Evolutionary conservation across 2,329 filamentous ascomycete genomes (phyloP).

Genomic region (Fusarium multiceps): DNA sequence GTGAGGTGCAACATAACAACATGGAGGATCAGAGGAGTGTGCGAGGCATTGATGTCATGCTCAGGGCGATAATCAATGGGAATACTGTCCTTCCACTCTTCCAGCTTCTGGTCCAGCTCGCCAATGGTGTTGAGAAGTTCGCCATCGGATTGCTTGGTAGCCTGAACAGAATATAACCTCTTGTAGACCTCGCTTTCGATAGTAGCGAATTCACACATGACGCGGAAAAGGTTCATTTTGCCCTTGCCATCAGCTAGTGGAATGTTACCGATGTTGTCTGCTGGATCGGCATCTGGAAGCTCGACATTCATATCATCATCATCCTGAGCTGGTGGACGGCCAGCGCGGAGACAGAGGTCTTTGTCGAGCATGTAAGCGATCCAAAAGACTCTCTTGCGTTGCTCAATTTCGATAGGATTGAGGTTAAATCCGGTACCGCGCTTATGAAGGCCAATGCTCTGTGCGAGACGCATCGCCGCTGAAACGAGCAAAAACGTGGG

Average conservation of each 20-base stretch:
- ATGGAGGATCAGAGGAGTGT: constrained; percentile 93
- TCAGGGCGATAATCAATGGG: constrained; percentile 97
- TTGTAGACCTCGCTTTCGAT: constrained; percentile 97
- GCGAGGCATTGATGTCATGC: constrained; percentile 91
- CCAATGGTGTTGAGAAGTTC: constrained; percentile 96
- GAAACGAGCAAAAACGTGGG: constrained; percentile 92
- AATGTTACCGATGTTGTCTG: constrained; percentile 94
- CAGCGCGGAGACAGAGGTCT: constrained; percentile 69
- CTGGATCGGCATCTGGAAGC: constrained; percentile 88
- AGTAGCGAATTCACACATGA: constrained; percentile 90
- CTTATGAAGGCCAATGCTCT: constrained; percentile 96
- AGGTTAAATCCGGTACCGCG: constrained; percentile 91
- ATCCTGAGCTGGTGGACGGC: constrained; percentile 70
- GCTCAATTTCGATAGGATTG: constrained; percentile 93
- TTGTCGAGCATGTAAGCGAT: constrained; percentile 74
- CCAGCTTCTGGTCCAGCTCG: constrained; percentile 87
- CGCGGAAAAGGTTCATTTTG: constrained; percentile 93
- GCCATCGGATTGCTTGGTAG: constrained; percentile 89
- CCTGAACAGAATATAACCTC: constrained; percentile 90
- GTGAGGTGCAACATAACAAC: constrained; percentile 95
- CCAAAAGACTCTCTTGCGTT: constrained; percentile 76
- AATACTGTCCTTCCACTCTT: constrained; percentile 96
- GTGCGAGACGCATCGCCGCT: constrained; percentile 87
- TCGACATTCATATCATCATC: constrained; percentile 92
- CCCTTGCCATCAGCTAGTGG: constrained; percentile 87